Base-by-base conservation (phyloP, 371 early-diverging fungal genomes). In the Mortierella sp. region DNA sequence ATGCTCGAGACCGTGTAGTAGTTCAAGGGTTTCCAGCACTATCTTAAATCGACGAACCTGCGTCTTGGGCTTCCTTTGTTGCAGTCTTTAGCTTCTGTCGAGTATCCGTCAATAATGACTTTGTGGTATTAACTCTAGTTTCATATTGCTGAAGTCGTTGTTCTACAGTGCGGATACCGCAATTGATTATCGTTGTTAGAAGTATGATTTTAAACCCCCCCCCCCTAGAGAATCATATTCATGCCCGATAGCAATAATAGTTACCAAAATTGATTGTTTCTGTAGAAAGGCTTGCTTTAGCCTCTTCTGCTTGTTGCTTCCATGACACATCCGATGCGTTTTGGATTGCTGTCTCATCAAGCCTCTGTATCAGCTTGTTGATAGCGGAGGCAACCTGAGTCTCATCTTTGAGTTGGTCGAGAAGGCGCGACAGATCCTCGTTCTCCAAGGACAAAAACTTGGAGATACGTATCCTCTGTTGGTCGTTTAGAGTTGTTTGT, bases 81-180 rank as follows among this genome's bases (percentile, higher is more conserved):
- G 80, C 70, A 73, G 76, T 30, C 68, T 66, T 68, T 5, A 89
- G 74, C 61, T 88, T 84, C 45, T 84, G 84, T 28, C 84, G 75
- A 40, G 75, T 75, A 2, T 69, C 64, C 20, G 77, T 67, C 24
- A 87, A 62, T 59, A 81, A 83, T 26, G 70, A 37, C 49, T 83
- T 84, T 62, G 74, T 66, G 22, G 43, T 63, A 39, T 77, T 83
- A 22, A 66, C 47, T 58, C 70, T 81, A 55, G 77, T 49, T 45
- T 84, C 84, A 10, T 49, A 69, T 39, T 70, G 77, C 18, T 72
- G 73, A 43, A 77, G 73, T 24, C 76, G 80, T 68, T 83, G 84
- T 30, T 85, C 77, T 77, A 70, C 8, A 45, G 52, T 54, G 12
- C 43, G 26, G 24, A 43, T n/a, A 62, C n/a, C 49, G 18, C 49